A percentile compares a stretch with the other conserved stretches of the same genome.
Evolutionary conservation across 192 early-diverging fungal species (phyloP).

Genomic region (Coemansia sp.): DNA sequence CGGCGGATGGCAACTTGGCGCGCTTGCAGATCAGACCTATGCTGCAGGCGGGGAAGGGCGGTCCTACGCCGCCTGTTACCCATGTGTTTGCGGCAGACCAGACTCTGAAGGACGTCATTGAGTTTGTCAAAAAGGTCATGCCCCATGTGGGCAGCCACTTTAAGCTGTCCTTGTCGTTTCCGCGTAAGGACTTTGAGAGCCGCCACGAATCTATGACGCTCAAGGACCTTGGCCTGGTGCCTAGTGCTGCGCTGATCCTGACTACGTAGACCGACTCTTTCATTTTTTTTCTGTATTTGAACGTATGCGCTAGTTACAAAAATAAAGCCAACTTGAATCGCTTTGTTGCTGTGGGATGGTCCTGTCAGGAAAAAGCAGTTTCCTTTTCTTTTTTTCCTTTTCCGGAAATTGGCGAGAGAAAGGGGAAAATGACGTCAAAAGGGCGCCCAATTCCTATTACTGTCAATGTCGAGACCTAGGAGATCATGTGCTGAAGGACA

Average conservation of each 20-base stretch:
- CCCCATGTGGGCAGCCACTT: conserved; percentile 35
- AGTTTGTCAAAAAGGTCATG: conserved; percentile 47
- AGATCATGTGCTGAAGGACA: too few species aligned
- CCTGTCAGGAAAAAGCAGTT: too few species aligned
- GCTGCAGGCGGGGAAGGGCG: conserved; percentile 23
- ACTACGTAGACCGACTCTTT: conserved; percentile 19
- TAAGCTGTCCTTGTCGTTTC: conserved; percentile 64
- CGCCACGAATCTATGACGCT: conserved; percentile 58
- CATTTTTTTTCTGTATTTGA: background rate
- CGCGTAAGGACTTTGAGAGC: conserved; percentile 59
- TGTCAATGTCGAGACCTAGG: too few species aligned
- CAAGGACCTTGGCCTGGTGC: conserved; percentile 64
- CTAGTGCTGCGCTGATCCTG: conserved; percentile 61
- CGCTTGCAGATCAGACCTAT: conserved; percentile 65
- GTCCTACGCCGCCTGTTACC: conserved; percentile 55
- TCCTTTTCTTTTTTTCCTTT: too few species aligned
- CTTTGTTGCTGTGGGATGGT: too few species aligned
- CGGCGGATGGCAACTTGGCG: conserved; percentile 49
- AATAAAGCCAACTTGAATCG: too few species aligned
- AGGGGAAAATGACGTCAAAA: too few species aligned
- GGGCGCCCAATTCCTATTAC: too few species aligned
- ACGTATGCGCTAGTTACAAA: background rate
- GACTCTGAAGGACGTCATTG: conserved; percentile 56
- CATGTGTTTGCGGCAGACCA: conserved; percentile 59
- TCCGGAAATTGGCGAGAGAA: too few species aligned